Percentiles rank a stretch among this genome's conserved stretches.
Evolutionary conservation across 179 eudicot genomes (phyloP).

Genomic region (Carnegiea gigantea): DNA sequence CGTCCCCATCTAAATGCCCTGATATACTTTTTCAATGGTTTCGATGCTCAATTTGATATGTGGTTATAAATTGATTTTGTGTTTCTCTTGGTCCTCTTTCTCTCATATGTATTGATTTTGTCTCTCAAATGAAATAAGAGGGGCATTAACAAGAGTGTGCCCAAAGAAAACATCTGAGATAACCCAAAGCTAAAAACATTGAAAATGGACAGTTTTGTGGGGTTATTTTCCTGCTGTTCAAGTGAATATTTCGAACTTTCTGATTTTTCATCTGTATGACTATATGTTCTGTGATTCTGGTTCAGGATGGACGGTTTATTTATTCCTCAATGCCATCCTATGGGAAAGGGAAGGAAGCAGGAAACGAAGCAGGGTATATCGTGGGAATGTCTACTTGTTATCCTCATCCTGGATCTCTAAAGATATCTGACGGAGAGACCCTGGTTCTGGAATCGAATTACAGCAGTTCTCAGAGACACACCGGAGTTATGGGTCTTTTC

Average conservation of each 20-base stretch:
- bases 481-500: constrained; percentile 91
- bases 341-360: constrained; percentile 69
- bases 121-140: no score
- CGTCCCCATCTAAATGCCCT: not conserved
- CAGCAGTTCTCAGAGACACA: constrained; percentile 53
- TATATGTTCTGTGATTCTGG: not conserved
- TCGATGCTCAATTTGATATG: not conserved
- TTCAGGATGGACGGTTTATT: constrained; percentile 61
- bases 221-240: not conserved
- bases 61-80: not conserved
- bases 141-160: no score
- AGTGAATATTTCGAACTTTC: not conserved
- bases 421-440: constrained; percentile 58
- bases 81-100: not conserved
- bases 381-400: constrained; percentile 96
- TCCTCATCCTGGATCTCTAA: constrained; percentile 65
- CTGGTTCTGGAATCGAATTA: constrained; percentile 68
- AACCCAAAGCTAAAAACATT: no score
- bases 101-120: not conserved
- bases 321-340: constrained; percentile 71
- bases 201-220: not conserved
- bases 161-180: no score
- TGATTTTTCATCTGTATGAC: not conserved
- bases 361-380: constrained; percentile 85
- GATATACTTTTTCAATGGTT: not conserved